A percentile compares a stretch with the other conserved stretches of the same genome.
Conservation (phyloP, 2,329 filamentous ascomycete species). For the Colletotrichum tanaceti region DNA sequence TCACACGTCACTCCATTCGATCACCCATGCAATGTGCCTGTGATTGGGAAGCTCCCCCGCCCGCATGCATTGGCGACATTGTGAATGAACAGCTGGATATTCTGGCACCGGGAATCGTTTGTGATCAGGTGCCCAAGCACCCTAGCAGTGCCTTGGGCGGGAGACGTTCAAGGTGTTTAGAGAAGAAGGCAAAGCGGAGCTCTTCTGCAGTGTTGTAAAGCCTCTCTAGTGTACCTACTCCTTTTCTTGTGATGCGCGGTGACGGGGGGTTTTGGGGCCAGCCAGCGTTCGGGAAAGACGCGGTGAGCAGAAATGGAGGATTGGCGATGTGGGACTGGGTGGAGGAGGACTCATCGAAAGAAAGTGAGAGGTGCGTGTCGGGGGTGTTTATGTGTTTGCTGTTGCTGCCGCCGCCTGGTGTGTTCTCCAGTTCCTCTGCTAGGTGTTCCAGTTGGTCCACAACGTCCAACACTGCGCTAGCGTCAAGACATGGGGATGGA, state of each 20-base stretch:
- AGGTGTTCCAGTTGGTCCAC: slow-evolving; percentile 11
- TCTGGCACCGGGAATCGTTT: slow-evolving; percentile 7
- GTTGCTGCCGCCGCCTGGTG: not conserved
- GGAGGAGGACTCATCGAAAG: slow-evolving; percentile 14
- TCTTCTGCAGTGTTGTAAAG: not conserved
- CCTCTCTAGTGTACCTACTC: not conserved
- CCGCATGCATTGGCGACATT: slow-evolving; percentile 33
- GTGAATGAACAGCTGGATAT: slow-evolving; percentile 29
- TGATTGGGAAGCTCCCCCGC: slow-evolving; percentile 13
- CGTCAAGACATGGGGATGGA: slow-evolving; percentile 1
- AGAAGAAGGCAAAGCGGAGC: slow-evolving; percentile 26
- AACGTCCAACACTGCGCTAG: slow-evolving; percentile 4
- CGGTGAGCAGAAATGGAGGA: slow-evolving; percentile 36
- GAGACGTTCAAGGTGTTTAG: no score
- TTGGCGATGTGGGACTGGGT: not conserved
- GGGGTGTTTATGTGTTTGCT: slow-evolving; percentile 7
- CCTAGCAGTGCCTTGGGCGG: slow-evolving; percentile 27
- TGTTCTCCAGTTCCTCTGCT: slow-evolving; percentile 20
- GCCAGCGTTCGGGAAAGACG: slow-evolving; percentile 23
- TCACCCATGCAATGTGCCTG: slow-evolving; percentile 19
- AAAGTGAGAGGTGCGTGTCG: slow-evolving; percentile 9
- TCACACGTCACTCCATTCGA: slow-evolving; percentile 13
- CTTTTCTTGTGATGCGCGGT: slow-evolving; percentile 28
- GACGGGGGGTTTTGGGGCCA: slow-evolving; percentile 30
- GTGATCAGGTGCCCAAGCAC: slow-evolving; percentile 31